Conservation (phyloP, 108 stramenopile genomes). For the Skeletonema potamos region DNA sequence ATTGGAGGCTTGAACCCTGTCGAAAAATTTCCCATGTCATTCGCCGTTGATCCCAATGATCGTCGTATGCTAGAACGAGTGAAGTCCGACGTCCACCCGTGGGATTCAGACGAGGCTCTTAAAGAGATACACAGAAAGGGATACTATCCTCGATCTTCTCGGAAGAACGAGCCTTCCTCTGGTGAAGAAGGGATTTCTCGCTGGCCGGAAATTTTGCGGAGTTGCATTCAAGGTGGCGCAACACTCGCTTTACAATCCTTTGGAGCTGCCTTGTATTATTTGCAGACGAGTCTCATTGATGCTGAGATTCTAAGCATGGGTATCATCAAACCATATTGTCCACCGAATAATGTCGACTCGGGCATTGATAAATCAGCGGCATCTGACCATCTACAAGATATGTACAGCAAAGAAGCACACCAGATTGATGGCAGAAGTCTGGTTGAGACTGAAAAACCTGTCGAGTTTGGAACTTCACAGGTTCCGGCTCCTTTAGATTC, state of each 20-base stretch:
- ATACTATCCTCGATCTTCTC: conserved; percentile 81
- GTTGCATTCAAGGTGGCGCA: conserved; percentile 80
- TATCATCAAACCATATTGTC: conserved; percentile 86
- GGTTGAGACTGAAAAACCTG: conserved; percentile 5
- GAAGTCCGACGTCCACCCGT: conserved; percentile 61
- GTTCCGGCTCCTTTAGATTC: conserved; percentile 2
- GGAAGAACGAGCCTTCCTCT: conserved; percentile 14
- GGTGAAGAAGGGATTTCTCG: conserved; percentile 38
- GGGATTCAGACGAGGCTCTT: conserved; percentile 78
- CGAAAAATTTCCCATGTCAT: conserved; percentile 74
- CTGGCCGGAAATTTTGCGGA: conserved; percentile 86
- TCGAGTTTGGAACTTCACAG: conserved; percentile 1
- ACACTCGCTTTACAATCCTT: conserved; percentile 78
- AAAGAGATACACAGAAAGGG: conserved; percentile 70
- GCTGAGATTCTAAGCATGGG: conserved; percentile 90
- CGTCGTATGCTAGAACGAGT: conserved; percentile 57
- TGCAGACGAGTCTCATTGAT: conserved; percentile 92
- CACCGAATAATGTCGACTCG: conserved; percentile 34
- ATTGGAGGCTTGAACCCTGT: conserved; percentile 51
- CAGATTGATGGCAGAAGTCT: conserved; percentile 32
- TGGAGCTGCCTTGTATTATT: conserved; percentile 87
- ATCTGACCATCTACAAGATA: conserved; percentile 13
- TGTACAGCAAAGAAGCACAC: conserved; percentile 28
- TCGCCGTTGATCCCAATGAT: conserved; percentile 60
- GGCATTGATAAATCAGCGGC: background rate